Evolutionary conservation across 768 basidiomycete species (phyloP).

Genomic region (Aureoboletus auriporus): DNA sequence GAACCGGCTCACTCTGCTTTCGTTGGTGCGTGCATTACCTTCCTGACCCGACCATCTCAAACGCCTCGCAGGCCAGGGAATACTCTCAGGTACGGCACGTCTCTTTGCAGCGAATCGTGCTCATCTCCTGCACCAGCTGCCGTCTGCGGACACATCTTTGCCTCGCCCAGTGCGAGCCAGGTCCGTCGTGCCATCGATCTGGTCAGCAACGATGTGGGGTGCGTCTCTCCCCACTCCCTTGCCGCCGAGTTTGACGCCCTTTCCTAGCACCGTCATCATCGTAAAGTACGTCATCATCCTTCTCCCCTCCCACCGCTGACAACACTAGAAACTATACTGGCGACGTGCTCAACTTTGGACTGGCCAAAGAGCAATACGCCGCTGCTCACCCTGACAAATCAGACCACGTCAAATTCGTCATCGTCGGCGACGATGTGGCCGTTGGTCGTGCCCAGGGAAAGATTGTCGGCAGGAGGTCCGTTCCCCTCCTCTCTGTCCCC

Average conservation of each 20-base stretch:
- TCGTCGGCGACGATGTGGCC: constrained; percentile 89
- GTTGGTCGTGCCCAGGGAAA: constrained; percentile 78
- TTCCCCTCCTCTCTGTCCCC: constrained; percentile 11
- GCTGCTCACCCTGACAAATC: constrained; percentile 65
- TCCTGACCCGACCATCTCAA: not conserved
- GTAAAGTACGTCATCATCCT: constrained; percentile 54
- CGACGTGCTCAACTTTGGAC: constrained; percentile 87
- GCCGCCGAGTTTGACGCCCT: too few relatives aligned
- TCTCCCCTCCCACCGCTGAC: constrained; percentile 6
- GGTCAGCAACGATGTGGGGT: constrained; percentile 71
- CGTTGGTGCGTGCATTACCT: constrained; percentile 55
- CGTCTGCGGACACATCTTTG: constrained; percentile 87
- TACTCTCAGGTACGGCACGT: constrained; percentile 56
- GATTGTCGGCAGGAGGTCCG: constrained; percentile 74
- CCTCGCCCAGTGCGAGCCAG: constrained; percentile 84
- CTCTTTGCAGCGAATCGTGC: not conserved
- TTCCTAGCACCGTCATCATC: constrained; percentile 67
- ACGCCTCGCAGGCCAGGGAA: constrained; percentile 61
- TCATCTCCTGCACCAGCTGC: constrained; percentile 44
- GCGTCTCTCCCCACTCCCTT: constrained; percentile 13
- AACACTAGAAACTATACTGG: constrained; percentile 76
- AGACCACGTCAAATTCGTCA: constrained; percentile 65
- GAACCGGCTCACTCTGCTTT: constrained; percentile 89
- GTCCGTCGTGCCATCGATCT: constrained; percentile 78
- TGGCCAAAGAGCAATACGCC: constrained; percentile 82